These are phyloP conservation scores for Neofusicoccum sp. DNA, from an alignment of 2,329 filamentous ascomycete species.

Conservation along the genomic window DNA sequence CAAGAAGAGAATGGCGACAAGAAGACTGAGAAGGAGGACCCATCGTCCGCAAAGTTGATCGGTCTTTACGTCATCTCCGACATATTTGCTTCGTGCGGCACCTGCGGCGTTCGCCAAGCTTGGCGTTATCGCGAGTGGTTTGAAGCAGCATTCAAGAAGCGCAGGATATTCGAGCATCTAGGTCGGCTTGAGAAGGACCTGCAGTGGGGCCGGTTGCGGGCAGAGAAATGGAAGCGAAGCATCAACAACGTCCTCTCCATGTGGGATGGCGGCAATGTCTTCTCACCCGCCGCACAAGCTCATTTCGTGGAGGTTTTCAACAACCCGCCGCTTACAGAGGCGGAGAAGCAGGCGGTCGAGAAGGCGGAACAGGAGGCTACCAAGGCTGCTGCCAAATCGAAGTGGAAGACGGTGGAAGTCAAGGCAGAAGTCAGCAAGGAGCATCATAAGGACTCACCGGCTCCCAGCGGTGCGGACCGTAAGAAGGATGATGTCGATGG, in stretches of 20 bases:
- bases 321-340: conserved; percentile 26
- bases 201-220: conserved; percentile 76
- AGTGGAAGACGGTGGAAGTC: conserved; percentile 17
- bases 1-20: conserved; percentile 21
- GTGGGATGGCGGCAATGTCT: conserved; percentile 35
- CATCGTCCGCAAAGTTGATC: conserved; percentile 71
- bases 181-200: conserved; percentile 70
- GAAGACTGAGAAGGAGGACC: conserved; percentile 53
- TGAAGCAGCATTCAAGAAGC: conserved; percentile 66
- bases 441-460: background rate
- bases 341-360: conserved; percentile 24
- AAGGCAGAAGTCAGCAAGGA: background rate
- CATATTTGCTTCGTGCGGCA: conserved; percentile 72
- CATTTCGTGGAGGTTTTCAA: conserved; percentile 23
- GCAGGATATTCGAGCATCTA: conserved; percentile 71
- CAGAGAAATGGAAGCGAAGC: conserved; percentile 51
- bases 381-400: conserved; percentile 20
- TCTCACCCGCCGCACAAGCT: conserved; percentile 21
- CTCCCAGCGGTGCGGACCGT: background rate
- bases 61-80: conserved; percentile 79
- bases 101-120: conserved; percentile 74
- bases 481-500: conserved; percentile 18
- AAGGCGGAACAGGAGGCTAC: conserved; percentile 22
- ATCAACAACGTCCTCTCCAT: conserved; percentile 34
- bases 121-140: conserved; percentile 85